These are phyloP conservation scores for Tricladium varicosporioides DNA, from an alignment of 2,329 filamentous ascomycete genomes.

Conservation along the genomic window DNA sequence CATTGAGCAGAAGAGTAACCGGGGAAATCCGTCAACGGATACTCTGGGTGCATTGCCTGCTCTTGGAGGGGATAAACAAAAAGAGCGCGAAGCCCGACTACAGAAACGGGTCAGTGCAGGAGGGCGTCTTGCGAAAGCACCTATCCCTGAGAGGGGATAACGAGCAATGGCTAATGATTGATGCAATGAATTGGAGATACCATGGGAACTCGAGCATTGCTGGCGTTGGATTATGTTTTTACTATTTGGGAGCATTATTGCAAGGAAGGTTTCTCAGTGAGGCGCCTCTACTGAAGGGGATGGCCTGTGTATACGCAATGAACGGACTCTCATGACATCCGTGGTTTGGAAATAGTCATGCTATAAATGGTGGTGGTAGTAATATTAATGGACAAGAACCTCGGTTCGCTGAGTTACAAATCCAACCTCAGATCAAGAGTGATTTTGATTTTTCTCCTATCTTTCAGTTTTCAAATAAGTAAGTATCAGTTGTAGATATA, in stretches of 20 bases:
- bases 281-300: background rate
- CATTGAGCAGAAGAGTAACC: conserved; percentile 71
- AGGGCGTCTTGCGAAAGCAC: conserved; percentile 58
- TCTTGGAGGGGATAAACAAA: conserved; percentile 51
- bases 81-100: conserved; percentile 65
- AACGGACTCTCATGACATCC: background rate
- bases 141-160: conserved; percentile 32
- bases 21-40: conserved; percentile 47
- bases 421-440: no score
- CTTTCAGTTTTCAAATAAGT: no score
- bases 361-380: conserved; percentile 4
- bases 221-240: conserved; percentile 29
- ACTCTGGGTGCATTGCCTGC: conserved; percentile 60
- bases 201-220: conserved; percentile 30
- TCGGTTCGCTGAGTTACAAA: no score
- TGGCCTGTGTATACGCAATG: background rate
- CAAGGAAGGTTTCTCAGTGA: conserved; percentile 4
- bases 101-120: conserved; percentile 80
- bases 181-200: conserved; percentile 33
- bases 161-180: conserved; percentile 23
- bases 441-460: no score
- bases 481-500: no score
- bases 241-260: conserved; percentile 17
- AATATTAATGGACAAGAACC: background rate
- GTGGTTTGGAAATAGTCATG: conserved; percentile 1